Evolutionary conservation across 371 early-diverging fungal species (phyloP).

Genomic region (Mucor velutinosus): DNA sequence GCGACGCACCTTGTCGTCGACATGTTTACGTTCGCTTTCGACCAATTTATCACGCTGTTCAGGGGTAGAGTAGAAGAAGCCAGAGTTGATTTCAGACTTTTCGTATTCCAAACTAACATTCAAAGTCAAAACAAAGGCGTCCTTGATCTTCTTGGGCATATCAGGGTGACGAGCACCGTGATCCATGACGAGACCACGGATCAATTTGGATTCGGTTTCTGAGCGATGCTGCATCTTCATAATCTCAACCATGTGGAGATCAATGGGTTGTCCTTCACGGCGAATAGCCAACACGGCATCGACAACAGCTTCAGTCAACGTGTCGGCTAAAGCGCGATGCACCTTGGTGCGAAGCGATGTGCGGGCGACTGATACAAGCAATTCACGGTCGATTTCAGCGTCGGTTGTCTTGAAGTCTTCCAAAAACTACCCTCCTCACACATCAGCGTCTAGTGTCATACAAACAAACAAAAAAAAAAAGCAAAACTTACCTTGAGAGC

Average conservation of each 20-base stretch:
- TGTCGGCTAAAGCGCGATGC: constrained; percentile 85
- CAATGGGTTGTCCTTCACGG: constrained; percentile 83
- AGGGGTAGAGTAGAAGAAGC: constrained; percentile 98
- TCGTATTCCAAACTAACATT: constrained; percentile 99
- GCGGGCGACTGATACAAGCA: constrained; percentile 91
- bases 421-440: constrained; percentile 68
- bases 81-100: constrained; percentile 99
- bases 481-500: constrained; percentile 68
- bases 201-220: constrained; percentile 92
- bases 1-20: constrained; percentile 92
- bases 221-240: constrained; percentile 99
- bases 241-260: constrained; percentile 99
- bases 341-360: constrained; percentile 97
- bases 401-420: constrained; percentile 77
- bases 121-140: constrained; percentile 94
- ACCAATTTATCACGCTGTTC: constrained; percentile 99
- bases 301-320: constrained; percentile 94
- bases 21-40: constrained; percentile 97
- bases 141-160: constrained; percentile 97
- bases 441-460: neutral
- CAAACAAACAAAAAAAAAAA: neutral
- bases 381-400: constrained; percentile 85
- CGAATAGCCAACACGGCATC: constrained; percentile 94
- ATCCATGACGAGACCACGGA: constrained; percentile 99
- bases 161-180: constrained; percentile 99